Evolutionary conservation across 2,329 filamentous ascomycete genomes (phyloP).

Genomic region (Atkinsonella hypoxylon): DNA sequence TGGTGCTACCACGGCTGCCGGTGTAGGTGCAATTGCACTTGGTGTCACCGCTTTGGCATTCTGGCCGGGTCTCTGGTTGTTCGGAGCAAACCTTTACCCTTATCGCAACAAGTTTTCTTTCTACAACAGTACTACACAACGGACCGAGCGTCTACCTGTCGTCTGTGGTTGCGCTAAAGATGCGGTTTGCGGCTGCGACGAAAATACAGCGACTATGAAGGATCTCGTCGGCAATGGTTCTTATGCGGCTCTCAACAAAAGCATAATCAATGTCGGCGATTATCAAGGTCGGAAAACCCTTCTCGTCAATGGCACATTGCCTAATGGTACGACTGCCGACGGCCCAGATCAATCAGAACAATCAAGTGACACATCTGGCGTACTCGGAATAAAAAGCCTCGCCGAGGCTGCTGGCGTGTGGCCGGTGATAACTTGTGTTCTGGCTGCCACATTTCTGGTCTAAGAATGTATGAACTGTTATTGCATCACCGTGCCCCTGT

Average conservation of each 20-base stretch:
- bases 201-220: conserved; percentile 44
- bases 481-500: not conserved
- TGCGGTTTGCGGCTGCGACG: conserved; percentile 53
- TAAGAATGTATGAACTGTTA: conserved; percentile 17
- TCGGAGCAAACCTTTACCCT: conserved; percentile 49
- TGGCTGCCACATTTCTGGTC: conserved; percentile 31
- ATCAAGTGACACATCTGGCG: conserved; percentile 14
- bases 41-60: conserved; percentile 37
- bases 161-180: conserved; percentile 39
- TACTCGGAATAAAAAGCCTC: conserved; percentile 18
- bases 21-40: conserved; percentile 41
- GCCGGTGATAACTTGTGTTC: conserved; percentile 33
- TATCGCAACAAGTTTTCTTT: conserved; percentile 30
- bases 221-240: conserved; percentile 55
- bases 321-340: conserved; percentile 48
- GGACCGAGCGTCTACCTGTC: conserved; percentile 23
- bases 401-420: conserved; percentile 34
- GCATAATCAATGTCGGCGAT: conserved; percentile 45
- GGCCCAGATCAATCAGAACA: conserved; percentile 16
- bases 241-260: conserved; percentile 46
- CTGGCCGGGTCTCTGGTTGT: conserved; percentile 55
- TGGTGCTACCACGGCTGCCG: conserved; percentile 38
- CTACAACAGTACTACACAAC: conserved; percentile 36
- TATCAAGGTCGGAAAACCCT: conserved; percentile 37
- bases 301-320: conserved; percentile 63